Percentiles rank a stretch among this genome's conserved stretches.
These are phyloP conservation scores for Deakozyma indianensis DNA, from an alignment of 805 yeast genomes.

Conservation along the genomic window DNA sequence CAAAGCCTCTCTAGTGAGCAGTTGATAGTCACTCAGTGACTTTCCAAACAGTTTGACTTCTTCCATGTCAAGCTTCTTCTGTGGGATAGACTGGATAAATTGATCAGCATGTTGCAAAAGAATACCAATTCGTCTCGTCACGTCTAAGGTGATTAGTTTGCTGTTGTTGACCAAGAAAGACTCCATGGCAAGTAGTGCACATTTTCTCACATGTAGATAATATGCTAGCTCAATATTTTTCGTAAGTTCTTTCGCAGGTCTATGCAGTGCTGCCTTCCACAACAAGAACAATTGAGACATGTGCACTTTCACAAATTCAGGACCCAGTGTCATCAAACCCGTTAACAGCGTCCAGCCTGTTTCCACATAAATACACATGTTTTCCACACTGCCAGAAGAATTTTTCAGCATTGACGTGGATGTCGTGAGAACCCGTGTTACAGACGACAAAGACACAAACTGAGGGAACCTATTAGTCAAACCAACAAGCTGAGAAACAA, in stretches of 20 bases:
- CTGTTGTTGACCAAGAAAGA: slow-evolving; percentile 30
- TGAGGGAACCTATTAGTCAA: slow-evolving; percentile 15
- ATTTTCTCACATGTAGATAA: slow-evolving; percentile 37
- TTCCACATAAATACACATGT: slow-evolving; percentile 24
- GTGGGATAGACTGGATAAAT: slow-evolving; percentile 15
- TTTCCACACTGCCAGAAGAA: slow-evolving; percentile 14
- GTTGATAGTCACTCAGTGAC: slow-evolving; percentile 12
- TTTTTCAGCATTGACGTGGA: slow-evolving; percentile 30
- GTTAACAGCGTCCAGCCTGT: slow-evolving; percentile 49
- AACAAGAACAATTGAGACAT: slow-evolving; percentile 42
- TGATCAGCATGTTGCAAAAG: slow-evolving; percentile 31
- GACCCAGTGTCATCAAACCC: slow-evolving; percentile 52
- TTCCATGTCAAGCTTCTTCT: slow-evolving; percentile 16
- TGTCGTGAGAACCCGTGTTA: slow-evolving; percentile 30
- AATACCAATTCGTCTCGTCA: slow-evolving; percentile 32
- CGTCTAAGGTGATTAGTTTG: slow-evolving; percentile 26
- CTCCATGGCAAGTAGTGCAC: slow-evolving; percentile 42
- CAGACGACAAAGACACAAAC: slow-evolving; percentile 30
- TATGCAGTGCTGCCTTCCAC: slow-evolving; percentile 47
- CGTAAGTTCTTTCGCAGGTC: slow-evolving; percentile 25
- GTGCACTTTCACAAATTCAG: slow-evolving; percentile 37
- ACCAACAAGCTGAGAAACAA: slow-evolving; percentile 15
- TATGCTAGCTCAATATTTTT: slow-evolving; percentile 22
- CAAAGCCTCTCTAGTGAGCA: slow-evolving; percentile 5
- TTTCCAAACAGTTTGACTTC: slow-evolving; percentile 10